These are phyloP conservation scores for Quercus alba DNA, from an alignment of 306 rosid species.

Conservation along the genomic window DNA sequence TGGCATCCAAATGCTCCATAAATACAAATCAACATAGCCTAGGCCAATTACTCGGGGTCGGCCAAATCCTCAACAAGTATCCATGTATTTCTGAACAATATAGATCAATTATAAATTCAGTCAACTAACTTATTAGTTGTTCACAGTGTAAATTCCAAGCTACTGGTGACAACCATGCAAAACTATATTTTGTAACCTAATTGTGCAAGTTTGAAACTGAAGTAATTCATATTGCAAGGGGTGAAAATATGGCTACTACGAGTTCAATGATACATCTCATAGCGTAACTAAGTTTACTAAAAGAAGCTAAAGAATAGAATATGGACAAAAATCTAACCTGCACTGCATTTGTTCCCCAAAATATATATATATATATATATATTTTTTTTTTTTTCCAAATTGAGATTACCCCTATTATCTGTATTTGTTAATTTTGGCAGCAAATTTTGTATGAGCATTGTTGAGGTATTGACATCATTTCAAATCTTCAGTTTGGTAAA, in stretches of 20 bases:
- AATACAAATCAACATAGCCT: not conserved
- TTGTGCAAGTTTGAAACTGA: not conserved
- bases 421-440: no score
- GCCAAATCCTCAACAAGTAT: not conserved
- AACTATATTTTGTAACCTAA: not conserved
- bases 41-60: not conserved
- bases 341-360: slow-evolving; percentile 19
- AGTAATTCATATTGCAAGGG: not conserved
- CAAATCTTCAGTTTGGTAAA: no score
- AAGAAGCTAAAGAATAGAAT: not conserved
- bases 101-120: not conserved
- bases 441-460: no score
- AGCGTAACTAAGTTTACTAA: not conserved
- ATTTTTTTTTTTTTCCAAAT: no score
- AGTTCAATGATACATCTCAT: not conserved
- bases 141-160: not conserved
- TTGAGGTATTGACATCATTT: no score
- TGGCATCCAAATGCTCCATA: not conserved
- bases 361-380: no score
- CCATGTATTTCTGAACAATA: no score
- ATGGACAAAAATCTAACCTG: not conserved
- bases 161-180: not conserved
- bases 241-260: not conserved
- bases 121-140: not conserved
- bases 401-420: no score